phyloP scores from a whole-genome alignment of 2,329 filamentous ascomycete species.

The Coniochaeta sp. region DNA sequence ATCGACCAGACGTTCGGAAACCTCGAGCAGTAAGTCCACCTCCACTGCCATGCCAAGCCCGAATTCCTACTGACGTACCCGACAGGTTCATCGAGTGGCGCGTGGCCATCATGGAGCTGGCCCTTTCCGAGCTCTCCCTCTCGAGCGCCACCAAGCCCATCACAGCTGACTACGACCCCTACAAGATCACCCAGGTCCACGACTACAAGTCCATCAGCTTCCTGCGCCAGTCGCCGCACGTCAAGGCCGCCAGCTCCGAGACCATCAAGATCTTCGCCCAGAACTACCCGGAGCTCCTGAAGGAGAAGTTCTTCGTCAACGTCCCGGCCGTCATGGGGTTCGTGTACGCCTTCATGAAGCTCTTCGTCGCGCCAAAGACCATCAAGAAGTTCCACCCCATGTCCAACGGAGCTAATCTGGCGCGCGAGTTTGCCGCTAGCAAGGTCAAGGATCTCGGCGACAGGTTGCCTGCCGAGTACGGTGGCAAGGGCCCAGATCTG shows the following conservation, averaged over 20 bases:
- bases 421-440: constrained; percentile 44
- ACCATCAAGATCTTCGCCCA: constrained; percentile 75
- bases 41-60: not conserved
- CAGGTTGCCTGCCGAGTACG: constrained; percentile 68
- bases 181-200: constrained; percentile 88
- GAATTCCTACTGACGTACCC: constrained; percentile 2
- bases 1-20: constrained; percentile 76
- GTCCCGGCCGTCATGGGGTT: constrained; percentile 89
- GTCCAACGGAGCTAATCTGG: constrained; percentile 63
- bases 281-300: constrained; percentile 83
- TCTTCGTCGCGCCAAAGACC: constrained; percentile 66
- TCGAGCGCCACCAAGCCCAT: constrained; percentile 61
- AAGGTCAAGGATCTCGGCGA: constrained; percentile 51
- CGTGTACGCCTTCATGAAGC: constrained; percentile 68
- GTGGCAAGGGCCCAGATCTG: constrained; percentile 53
- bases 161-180: constrained; percentile 70
- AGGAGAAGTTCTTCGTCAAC: constrained; percentile 93
- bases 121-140: constrained; percentile 67
- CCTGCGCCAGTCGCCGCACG: constrained; percentile 68
- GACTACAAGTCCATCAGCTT: constrained; percentile 88
- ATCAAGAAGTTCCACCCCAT: constrained; percentile 76
- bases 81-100: constrained; percentile 82
- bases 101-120: constrained; percentile 82
- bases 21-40: constrained; percentile 60
- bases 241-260: constrained; percentile 70